Conservation (phyloP, 768 basidiomycete species). For the Boletus edulis region DNA sequence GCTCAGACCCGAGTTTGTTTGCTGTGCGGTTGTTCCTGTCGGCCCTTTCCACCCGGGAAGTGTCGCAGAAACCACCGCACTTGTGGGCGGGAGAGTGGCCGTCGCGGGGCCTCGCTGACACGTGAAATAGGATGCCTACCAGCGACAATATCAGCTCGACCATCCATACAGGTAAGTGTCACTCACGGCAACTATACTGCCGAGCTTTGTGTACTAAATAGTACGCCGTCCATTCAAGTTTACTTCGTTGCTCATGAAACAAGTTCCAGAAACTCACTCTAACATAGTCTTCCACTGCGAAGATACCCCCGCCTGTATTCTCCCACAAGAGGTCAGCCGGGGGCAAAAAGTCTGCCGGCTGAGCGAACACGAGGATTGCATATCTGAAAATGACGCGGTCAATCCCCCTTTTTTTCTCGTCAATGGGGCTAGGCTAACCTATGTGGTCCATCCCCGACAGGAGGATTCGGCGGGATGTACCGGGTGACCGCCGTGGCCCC, state of each 20-base stretch:
- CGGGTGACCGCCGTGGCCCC: slow-evolving; percentile 53
- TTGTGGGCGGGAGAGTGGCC: slow-evolving; percentile 51
- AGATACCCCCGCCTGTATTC: slow-evolving; percentile 50
- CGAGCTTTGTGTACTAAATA: slow-evolving; percentile 52
- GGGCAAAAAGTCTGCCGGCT: slow-evolving; percentile 60
- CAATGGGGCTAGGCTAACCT: slow-evolving; percentile 48
- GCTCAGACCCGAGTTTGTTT: slow-evolving; percentile 22
- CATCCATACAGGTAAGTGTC: slow-evolving; percentile 1
- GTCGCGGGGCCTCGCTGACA: slow-evolving; percentile 69
- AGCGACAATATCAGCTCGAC: slow-evolving; percentile 3
- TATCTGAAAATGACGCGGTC: slow-evolving; percentile 45
- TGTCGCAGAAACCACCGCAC: slow-evolving; percentile 65
- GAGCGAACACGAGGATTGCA: slow-evolving; percentile 60
- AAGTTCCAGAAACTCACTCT: slow-evolving; percentile 34
- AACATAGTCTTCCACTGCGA: slow-evolving; percentile 59
- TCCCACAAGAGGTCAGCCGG: slow-evolving; percentile 54
- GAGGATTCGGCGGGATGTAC: slow-evolving; percentile 72
- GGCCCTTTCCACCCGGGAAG: slow-evolving; percentile 34
- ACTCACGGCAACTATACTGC: slow-evolving; percentile 57
- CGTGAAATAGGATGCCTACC: slow-evolving; percentile 65
- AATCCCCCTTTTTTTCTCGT: neutral
- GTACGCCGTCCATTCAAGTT: neutral
- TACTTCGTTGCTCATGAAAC: neutral
- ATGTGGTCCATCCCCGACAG: slow-evolving; percentile 69
- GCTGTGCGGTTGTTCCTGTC: slow-evolving; percentile 14